Evolutionary conservation across 2,329 filamentous ascomycete species (phyloP).

Genomic region (Verticillium isaacii): DNA sequence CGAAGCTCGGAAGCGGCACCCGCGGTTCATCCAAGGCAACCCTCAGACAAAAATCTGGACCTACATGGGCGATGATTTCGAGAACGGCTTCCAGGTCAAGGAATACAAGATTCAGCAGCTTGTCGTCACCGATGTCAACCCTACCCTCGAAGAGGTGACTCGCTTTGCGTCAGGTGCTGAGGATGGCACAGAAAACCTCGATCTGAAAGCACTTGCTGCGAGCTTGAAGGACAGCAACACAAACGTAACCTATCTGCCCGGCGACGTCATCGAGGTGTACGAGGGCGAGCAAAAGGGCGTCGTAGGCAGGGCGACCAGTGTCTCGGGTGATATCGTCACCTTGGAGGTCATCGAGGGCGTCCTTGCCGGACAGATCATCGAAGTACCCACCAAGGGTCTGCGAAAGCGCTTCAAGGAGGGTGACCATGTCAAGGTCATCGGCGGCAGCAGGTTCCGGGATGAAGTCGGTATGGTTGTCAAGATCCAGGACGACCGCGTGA

Average conservation of each 20-base stretch:
- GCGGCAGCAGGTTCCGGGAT: constrained; percentile 87
- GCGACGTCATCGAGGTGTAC: constrained; percentile 95
- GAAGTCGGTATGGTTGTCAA: constrained; percentile 97
- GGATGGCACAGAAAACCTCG: constrained; percentile 89
- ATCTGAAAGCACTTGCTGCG: constrained; percentile 83
- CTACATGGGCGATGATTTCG: constrained; percentile 84
- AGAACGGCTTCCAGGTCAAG: constrained; percentile 90
- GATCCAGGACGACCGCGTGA: constrained; percentile 88
- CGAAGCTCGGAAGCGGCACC: constrained; percentile 85
- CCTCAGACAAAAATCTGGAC: constrained; percentile 75
- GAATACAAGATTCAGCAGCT: constrained; percentile 87
- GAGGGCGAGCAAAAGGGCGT: constrained; percentile 93
- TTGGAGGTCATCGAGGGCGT: constrained; percentile 80
- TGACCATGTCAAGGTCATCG: constrained; percentile 98
- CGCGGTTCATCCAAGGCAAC: constrained; percentile 58
- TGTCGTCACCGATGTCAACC: constrained; percentile 84
- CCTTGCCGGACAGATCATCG: constrained; percentile 76
- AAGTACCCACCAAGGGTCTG: constrained; percentile 86
- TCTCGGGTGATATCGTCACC: constrained; percentile 88
- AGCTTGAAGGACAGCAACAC: constrained; percentile 81
- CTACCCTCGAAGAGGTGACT: constrained; percentile 91
- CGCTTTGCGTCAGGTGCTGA: constrained; percentile 83
- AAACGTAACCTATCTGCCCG: constrained; percentile 80
- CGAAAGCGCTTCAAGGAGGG: constrained; percentile 90
- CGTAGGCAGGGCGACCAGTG: constrained; percentile 76